phyloP scores from a whole-genome alignment of 805 yeast genomes.

The Kuraishia floccosa region DNA sequence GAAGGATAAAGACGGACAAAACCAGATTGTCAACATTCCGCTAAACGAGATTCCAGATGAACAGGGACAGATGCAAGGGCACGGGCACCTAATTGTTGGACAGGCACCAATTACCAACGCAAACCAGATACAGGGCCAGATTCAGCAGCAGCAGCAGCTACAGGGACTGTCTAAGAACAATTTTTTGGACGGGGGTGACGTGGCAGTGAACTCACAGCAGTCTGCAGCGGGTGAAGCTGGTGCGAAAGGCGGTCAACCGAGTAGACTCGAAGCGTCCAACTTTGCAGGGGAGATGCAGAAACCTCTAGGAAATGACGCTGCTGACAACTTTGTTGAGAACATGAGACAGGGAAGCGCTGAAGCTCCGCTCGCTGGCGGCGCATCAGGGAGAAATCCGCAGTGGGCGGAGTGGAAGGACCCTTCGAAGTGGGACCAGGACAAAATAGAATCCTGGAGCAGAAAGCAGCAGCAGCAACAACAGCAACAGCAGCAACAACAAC shows the following conservation, averaged over 20 bases:
- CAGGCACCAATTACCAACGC: slow-evolving; percentile 1
- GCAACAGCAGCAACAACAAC: background rate
- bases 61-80: too few relatives aligned
- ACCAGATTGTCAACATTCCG: slow-evolving; percentile 7
- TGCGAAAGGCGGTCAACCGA: background rate
- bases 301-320: too few relatives aligned
- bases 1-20: slow-evolving; percentile 8
- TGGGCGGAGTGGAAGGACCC: background rate
- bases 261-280: background rate
- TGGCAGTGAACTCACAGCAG: background rate
- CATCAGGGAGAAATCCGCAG: too few relatives aligned
- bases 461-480: slow-evolving; percentile 1
- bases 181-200: too few relatives aligned
- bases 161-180: too few relatives aligned
- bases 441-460: background rate
- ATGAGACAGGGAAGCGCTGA: too few relatives aligned
- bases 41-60: slow-evolving; percentile 11
- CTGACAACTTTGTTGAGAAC: too few relatives aligned
- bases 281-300: too few relatives aligned
- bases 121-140: slow-evolving; percentile 12
- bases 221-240: background rate
- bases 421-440: background rate
- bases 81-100: background rate
- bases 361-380: too few relatives aligned
- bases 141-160: slow-evolving; percentile 7